phyloP scores from a whole-genome alignment of 2,329 filamentous ascomycete species.

The Fusarium beomiforme region DNA sequence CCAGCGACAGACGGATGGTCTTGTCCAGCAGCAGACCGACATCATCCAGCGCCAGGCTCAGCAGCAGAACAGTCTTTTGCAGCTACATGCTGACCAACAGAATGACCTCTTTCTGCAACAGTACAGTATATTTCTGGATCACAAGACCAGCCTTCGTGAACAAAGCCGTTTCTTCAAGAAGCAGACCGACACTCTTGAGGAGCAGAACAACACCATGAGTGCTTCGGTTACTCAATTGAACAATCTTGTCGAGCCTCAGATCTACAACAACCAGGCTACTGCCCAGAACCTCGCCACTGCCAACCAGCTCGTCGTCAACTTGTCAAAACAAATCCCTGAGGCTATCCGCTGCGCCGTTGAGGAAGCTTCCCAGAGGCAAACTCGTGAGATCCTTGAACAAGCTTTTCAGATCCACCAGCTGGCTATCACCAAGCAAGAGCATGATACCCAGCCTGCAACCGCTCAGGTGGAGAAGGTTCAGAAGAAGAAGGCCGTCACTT shows the following conservation, averaged over 20 bases:
- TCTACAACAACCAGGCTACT: constrained; percentile 26
- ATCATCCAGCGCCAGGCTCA: not conserved
- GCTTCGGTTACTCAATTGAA: constrained; percentile 29
- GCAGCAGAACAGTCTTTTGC: not conserved
- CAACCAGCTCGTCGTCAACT: constrained; percentile 30
- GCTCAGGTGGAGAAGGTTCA: not conserved
- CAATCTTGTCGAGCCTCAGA: constrained; percentile 33
- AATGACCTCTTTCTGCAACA: not conserved
- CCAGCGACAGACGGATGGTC: not conserved
- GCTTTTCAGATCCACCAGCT: constrained; percentile 37
- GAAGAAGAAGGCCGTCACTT: not conserved
- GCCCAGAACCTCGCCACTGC: constrained; percentile 37
- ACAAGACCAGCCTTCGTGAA: not conserved
- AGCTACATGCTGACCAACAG: not conserved
- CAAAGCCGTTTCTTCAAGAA: constrained; percentile 24
- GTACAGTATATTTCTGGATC: not conserved
- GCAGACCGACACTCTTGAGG: constrained; percentile 16
- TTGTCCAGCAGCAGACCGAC: not conserved
- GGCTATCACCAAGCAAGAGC: constrained; percentile 20
- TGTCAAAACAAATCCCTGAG: constrained; percentile 43
- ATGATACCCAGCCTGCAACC: not conserved
- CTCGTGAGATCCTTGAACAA: constrained; percentile 17
- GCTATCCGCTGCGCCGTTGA: constrained; percentile 42
- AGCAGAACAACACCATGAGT: constrained; percentile 40
- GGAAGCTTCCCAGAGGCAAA: constrained; percentile 32